Evolutionary conservation across 2,329 filamentous ascomycete genomes (phyloP), one percentile per base, ranked within the genome.

Genomic region (Diaporthe australafricana): DNA sequence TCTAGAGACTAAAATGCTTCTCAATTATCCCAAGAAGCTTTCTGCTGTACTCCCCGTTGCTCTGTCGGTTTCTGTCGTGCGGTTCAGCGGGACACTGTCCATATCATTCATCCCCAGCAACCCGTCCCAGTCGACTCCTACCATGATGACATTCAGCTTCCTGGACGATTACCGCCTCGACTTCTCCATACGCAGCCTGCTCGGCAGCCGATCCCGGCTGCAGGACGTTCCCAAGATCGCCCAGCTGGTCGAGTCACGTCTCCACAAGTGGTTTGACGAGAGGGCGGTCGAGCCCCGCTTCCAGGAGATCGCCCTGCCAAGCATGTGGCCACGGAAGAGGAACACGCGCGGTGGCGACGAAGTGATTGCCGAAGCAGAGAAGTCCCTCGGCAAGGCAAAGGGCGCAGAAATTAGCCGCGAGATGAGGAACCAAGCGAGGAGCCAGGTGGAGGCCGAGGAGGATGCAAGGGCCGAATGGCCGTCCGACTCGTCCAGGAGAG

Each of bases 111-210:
- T 97, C 72, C 96, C 96, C 0, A 89, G 90, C 77, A 92, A 91
- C 76, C 87, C 90, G 0, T 87, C 88, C 16, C 89, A 91, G 76
- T 87, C 90, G 30, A 93, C 90, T 3, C 93, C 93, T 5, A 98
- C 96, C 3, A 97, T 95, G 79, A 92, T 99, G 81, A 94, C 94
- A 0, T 98, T 99, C 82, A 97, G 94, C 70, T 99, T 99, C 79
- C 87, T 96, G 42, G 93, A 96, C 80, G 94, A 96, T 83, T 97
- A 97, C 83, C 87, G 94, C 32, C 87, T 97, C 25, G 94, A 96
- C 80, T 92, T 97, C 74, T 94, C 92, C 4, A 93, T 96, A 35
- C 89, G 93, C 74, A 95, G 93, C 68, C 86, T 96, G 17, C 88
- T 97, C 6, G 94, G 94, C 45, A 94, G 91, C 72, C 89, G 94